Percentiles rank a stretch among this genome's conserved stretches.
Evolutionary conservation across 768 basidiomycete genomes (phyloP).

Genomic region (Russula abietina): DNA sequence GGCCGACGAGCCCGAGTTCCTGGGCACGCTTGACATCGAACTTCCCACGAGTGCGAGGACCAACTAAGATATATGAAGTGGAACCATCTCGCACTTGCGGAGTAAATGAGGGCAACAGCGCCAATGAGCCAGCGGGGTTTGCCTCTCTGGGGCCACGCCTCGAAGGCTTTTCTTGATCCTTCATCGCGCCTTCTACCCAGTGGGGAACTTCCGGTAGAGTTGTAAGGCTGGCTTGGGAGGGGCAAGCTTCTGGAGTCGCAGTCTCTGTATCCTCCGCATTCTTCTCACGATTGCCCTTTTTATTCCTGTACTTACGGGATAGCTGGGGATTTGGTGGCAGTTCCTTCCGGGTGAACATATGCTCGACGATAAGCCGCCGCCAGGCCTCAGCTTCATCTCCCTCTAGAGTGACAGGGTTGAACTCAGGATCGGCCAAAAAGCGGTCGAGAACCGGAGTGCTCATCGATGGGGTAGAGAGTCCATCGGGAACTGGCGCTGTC

Average conservation of each 20-base stretch:
- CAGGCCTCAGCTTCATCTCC: slow-evolving; percentile 50
- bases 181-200: slow-evolving; percentile 10
- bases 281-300: slow-evolving; percentile 7
- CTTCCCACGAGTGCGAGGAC: slow-evolving; percentile 48
- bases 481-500: not conserved
- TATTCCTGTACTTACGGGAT: not conserved
- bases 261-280: not conserved
- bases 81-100: slow-evolving; percentile 19
- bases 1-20: slow-evolving; percentile 60
- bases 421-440: slow-evolving; percentile 27
- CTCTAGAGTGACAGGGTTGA: slow-evolving; percentile 33
- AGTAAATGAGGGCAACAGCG: slow-evolving; percentile 11
- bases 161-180: not conserved
- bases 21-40: slow-evolving; percentile 65
- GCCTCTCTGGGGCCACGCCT: not conserved
- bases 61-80: slow-evolving; percentile 38
- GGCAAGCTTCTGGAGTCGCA: not conserved
- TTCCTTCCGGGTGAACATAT: slow-evolving; percentile 47
- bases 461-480: not conserved
- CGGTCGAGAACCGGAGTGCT: slow-evolving; percentile 26
- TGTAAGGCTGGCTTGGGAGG: not conserved
- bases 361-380: slow-evolving; percentile 44
- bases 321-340: slow-evolving; percentile 4
- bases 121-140: slow-evolving; percentile 14
- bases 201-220: slow-evolving; percentile 18